Conservation (phyloP, 2,329 filamentous ascomycete species). For the Shiraia bambusicola region DNA sequence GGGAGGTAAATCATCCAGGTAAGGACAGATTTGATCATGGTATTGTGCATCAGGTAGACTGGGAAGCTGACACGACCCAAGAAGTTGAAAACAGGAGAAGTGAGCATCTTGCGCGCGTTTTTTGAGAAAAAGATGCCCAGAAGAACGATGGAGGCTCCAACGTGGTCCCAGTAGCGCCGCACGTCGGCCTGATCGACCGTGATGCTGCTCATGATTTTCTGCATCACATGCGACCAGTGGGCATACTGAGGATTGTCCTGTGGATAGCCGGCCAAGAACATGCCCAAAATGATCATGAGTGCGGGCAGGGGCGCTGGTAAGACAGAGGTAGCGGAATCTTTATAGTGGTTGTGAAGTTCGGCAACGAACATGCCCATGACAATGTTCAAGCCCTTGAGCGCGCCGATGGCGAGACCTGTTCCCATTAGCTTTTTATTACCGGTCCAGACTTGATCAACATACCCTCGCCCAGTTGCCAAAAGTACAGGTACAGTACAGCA, state of each 20-base stretch:
- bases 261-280: conserved; percentile 62
- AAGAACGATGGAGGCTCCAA: conserved; percentile 53
- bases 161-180: conserved; percentile 52
- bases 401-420: conserved; percentile 35
- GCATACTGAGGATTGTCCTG: conserved; percentile 57
- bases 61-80: conserved; percentile 66
- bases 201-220: conserved; percentile 47
- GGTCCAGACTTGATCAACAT: conserved; percentile 4
- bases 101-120: conserved; percentile 54
- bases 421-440: conserved; percentile 18
- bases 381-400: conserved; percentile 56
- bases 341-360: conserved; percentile 57
- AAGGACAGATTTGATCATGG: conserved; percentile 60
- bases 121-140: conserved; percentile 57
- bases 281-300: conserved; percentile 54
- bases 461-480: conserved; percentile 43
- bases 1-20: conserved; percentile 60
- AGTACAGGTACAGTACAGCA: conserved; percentile 43
- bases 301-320: conserved; percentile 54
- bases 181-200: conserved; percentile 53
- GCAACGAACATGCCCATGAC: conserved; percentile 64
- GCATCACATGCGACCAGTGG: conserved; percentile 56
- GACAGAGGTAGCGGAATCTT: conserved; percentile 52
- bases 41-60: conserved; percentile 65
- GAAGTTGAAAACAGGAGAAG: conserved; percentile 59